Percentiles rank a stretch among this genome's conserved stretches.
These are phyloP conservation scores for Neocallimastix lanati DNA, from an alignment of 192 early-diverging fungal genomes.

Conservation along the genomic window DNA sequence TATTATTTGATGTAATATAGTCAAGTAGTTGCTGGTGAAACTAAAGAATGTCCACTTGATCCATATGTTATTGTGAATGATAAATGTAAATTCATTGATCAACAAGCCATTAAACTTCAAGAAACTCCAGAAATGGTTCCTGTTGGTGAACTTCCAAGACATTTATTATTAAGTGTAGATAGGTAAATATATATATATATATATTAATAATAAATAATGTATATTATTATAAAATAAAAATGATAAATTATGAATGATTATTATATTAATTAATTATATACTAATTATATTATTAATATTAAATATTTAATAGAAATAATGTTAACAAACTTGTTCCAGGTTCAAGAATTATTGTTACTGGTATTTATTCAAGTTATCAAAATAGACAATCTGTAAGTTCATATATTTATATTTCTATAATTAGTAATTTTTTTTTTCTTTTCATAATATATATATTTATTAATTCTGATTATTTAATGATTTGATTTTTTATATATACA, in stretches of 20 bases:
- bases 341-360: conserved; percentile 76
- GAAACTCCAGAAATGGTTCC: conserved; percentile 94
- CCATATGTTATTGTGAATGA: conserved; percentile 89
- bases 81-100: conserved; percentile 89
- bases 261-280: not conserved
- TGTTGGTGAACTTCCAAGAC: conserved; percentile 91
- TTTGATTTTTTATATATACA: no score
- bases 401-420: not conserved
- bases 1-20: not conserved
- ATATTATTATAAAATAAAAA: no score
- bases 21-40: conserved; percentile 18
- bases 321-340: conserved; percentile 87
- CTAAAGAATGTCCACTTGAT: conserved; percentile 61
- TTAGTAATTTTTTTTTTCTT: no score
- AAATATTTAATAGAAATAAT: conserved; percentile 32
- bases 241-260: no score
- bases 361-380: conserved; percentile 88
- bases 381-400: conserved; percentile 22
- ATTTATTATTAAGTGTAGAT: conserved; percentile 78
- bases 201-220: not conserved
- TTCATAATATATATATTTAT: no score
- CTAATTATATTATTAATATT: no score
- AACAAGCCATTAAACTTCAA: conserved; percentile 92
- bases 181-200: conserved; percentile 16
- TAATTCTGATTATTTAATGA: no score